These are phyloP conservation scores for Apiospora aurea DNA, from an alignment of 2,329 filamentous ascomycete species.

Conservation along the genomic window DNA sequence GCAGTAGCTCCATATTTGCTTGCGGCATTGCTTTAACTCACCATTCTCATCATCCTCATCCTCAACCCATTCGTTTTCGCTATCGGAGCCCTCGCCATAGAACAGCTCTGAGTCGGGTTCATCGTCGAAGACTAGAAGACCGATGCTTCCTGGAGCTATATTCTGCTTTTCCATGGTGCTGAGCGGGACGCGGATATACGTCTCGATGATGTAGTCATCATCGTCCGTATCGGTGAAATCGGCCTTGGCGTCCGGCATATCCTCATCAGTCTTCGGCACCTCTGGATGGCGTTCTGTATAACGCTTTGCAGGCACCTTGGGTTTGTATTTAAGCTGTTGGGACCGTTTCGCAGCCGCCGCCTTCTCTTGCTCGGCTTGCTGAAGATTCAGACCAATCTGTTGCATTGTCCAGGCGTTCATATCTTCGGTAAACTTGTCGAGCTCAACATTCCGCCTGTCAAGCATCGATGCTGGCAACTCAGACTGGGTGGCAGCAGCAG, in stretches of 20 bases:
- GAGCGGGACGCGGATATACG: slow-evolving; percentile 67
- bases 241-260: slow-evolving; percentile 40
- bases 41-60: slow-evolving; percentile 73
- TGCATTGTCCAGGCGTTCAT: slow-evolving; percentile 59
- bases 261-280: slow-evolving; percentile 35
- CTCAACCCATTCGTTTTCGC: slow-evolving; percentile 62
- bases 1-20: neutral
- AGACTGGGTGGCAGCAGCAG: slow-evolving; percentile 33
- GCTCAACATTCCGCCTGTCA: slow-evolving; percentile 48
- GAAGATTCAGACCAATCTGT: slow-evolving; percentile 62
- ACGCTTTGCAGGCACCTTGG: slow-evolving; percentile 61
- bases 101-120: slow-evolving; percentile 67
- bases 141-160: slow-evolving; percentile 58
- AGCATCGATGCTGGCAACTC: slow-evolving; percentile 40
- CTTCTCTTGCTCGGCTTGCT: slow-evolving; percentile 52
- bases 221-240: slow-evolving; percentile 55
- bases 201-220: slow-evolving; percentile 69
- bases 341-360: neutral
- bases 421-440: slow-evolving; percentile 40
- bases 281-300: slow-evolving; percentile 64
- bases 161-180: slow-evolving; percentile 53
- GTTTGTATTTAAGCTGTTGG: slow-evolving; percentile 55
- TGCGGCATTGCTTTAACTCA: slow-evolving; percentile 41
- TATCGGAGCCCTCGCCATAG: slow-evolving; percentile 67
- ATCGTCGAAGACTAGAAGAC: slow-evolving; percentile 62